Evolutionary conservation across 2,329 filamentous ascomycete genomes (phyloP), one percentile per base, ranked within the genome.

Genomic region (Exophiala sp.): DNA sequence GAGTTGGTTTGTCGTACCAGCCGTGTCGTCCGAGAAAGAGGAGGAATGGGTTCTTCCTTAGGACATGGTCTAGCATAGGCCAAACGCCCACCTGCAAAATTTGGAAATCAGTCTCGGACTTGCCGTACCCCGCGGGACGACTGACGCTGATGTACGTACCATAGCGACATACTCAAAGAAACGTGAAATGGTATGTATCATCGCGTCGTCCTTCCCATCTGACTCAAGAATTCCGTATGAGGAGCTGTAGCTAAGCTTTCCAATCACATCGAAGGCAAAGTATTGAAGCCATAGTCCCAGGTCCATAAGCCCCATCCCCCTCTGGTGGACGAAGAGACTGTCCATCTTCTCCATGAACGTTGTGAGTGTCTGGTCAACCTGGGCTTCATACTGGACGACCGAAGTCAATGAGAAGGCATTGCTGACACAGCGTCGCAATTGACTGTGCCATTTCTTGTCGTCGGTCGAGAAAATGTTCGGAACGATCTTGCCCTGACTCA

Each of bases 41-140:
- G 39, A 83, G 83, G 59, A 60, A 11, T 4, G 66, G 65, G 45
- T 69, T 70, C 49, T 69, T 69, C 16, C 57, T 61, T 39, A 65
- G 64, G 11, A 70, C 2, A 10, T 43, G 38, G 52, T 71, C 68
- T 3, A 71, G 55, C 66, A 66, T 69, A 6, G 68, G 68, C 47
- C 68, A 65, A 45, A 70, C 67, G 6, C 64, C 63, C 33, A 65
- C 49, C 49, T 51, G 9, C 6, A 41, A 16, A 7, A 18, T 29
- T 14, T 2, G 18, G 3, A 16, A 16, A 14, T 38, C 11, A 29
- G 11, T 4, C 11, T 32, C 36, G 10, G 8, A 20, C 16, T 21
- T 12, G 32, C 20, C n/a, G 12, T 46, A 12, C 14, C 10, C 42
- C 21, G 14, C 4, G 2, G 6, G 14, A 42, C 21, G 5, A 39